Evolutionary conservation across 1,139 yeast genomes (phyloP).

Genomic region (Pneumocystis canis): DNA sequence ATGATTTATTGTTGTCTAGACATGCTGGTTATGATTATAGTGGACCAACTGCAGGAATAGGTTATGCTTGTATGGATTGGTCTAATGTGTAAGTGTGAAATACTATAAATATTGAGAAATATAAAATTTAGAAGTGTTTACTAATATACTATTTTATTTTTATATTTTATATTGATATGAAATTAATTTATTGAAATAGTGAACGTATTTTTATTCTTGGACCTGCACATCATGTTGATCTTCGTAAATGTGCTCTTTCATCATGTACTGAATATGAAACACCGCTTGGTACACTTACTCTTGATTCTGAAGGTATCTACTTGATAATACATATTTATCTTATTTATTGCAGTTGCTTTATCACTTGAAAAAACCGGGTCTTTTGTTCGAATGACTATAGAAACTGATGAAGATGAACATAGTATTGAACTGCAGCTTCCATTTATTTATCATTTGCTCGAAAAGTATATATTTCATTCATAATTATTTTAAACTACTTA

Average conservation of each 20-base stretch:
- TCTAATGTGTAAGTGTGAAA: constrained; percentile 25
- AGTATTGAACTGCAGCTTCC: constrained; percentile 94
- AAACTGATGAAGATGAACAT: constrained; percentile 73
- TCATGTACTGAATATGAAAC: constrained; percentile 49
- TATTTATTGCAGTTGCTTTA: not conserved
- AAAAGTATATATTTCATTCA: constrained; percentile 5
- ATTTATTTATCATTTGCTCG: constrained; percentile 39
- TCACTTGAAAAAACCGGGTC: constrained; percentile 26
- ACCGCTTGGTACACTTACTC: constrained; percentile 61
- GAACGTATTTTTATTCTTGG: constrained; percentile 69
- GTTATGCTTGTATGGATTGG: constrained; percentile 60
- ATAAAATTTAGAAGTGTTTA: too few relatives aligned
- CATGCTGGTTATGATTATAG: constrained; percentile 90
- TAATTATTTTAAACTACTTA: not conserved
- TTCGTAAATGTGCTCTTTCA: constrained; percentile 35
- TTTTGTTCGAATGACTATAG: constrained; percentile 43
- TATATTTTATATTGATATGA: not conserved
- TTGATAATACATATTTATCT: not conserved
- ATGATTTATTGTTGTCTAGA: not conserved
- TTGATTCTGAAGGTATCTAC: constrained; percentile 38
- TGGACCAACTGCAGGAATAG: constrained; percentile 62
- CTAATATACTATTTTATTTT: too few relatives aligned
- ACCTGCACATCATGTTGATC: constrained; percentile 68
- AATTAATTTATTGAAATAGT: constrained; percentile 14
- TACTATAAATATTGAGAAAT: not conserved